Evolutionary conservation across 345 rosid genomes (phyloP).

Genomic region (Arabis alpina): DNA sequence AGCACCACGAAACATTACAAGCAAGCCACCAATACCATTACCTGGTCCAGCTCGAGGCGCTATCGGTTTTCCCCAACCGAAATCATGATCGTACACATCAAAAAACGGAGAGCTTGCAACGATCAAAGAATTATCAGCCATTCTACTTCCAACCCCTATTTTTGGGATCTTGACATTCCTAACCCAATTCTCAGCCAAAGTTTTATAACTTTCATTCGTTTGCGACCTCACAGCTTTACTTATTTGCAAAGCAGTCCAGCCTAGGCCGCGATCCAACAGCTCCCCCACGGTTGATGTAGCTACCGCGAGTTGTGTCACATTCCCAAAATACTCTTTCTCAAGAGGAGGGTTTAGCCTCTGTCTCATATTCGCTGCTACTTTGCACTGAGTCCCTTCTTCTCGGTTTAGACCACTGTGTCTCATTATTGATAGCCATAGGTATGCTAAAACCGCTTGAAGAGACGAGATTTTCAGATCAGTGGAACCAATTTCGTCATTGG

Average conservation of each 20-base stretch:
- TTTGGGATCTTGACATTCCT: slow-evolving; percentile 7
- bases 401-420: neutral
- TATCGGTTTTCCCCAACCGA: slow-evolving; percentile 51
- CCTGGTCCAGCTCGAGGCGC: slow-evolving; percentile 38
- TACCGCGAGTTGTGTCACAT: neutral
- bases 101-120: slow-evolving; percentile 50
- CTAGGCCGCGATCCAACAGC: slow-evolving; percentile 26
- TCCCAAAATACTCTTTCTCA: slow-evolving; percentile 34
- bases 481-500: slow-evolving; percentile 35
- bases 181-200: slow-evolving; percentile 31
- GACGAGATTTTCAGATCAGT: slow-evolving; percentile 29
- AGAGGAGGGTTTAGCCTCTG: slow-evolving; percentile 36
- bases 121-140: slow-evolving; percentile 27
- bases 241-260: slow-evolving; percentile 39
- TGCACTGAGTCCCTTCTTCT: slow-evolving; percentile 34
- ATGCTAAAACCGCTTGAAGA: slow-evolving; percentile 44
- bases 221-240: slow-evolving; percentile 22
- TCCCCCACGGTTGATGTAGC: slow-evolving; percentile 35
- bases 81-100: slow-evolving; percentile 47
- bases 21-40: slow-evolving; percentile 28
- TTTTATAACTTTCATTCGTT: slow-evolving; percentile 27
- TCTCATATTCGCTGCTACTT: slow-evolving; percentile 36
- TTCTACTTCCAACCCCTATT: slow-evolving; percentile 1
- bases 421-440: slow-evolving; percentile 38
- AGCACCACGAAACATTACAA: slow-evolving; percentile 32